Evolutionary conservation across 139 green algal genomes (phyloP).

Genomic region (Volvox africanus): DNA sequence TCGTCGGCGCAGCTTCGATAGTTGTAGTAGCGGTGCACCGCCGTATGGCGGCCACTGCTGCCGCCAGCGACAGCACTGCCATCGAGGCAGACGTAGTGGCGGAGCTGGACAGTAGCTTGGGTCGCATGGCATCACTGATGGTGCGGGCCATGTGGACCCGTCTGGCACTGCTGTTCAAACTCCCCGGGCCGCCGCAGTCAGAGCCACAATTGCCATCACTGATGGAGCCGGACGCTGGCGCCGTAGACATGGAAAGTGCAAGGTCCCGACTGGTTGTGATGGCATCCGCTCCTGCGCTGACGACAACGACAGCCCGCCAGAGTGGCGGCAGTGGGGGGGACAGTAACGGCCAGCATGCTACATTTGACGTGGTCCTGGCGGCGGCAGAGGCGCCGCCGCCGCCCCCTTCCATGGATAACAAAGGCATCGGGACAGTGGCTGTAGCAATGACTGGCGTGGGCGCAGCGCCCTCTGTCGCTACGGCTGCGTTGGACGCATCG

Average conservation of each 20-base stretch:
- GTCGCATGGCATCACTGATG: slow-evolving; percentile 43
- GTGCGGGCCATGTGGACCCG: slow-evolving; percentile 33
- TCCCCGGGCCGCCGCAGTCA: not conserved
- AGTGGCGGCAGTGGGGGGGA: not conserved
- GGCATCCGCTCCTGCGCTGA: no score
- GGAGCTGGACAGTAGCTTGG: slow-evolving; percentile 46
- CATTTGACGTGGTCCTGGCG: not conserved
- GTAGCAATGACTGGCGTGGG: no score
- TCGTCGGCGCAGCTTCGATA: not conserved
- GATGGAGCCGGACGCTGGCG: no score
- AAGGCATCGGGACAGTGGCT: not conserved
- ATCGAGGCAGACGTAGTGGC: slow-evolving; percentile 8
- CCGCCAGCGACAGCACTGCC: not conserved
- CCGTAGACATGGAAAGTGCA: no score
- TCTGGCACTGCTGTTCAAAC: slow-evolving; percentile 23
- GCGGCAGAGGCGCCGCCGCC: not conserved
- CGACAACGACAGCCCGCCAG: no score
- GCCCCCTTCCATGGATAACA: not conserved
- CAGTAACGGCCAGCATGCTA: not conserved
- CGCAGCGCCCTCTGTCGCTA: not conserved
- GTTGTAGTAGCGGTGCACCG: not conserved
- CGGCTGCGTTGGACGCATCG: not conserved
- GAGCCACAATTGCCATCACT: not conserved
- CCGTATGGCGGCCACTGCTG: not conserved
- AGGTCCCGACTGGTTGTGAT: no score